These are phyloP conservation scores for Phyllostachys edulis DNA, from an alignment of 176 grass and related monocot genomes.

Conservation along the genomic window DNA sequence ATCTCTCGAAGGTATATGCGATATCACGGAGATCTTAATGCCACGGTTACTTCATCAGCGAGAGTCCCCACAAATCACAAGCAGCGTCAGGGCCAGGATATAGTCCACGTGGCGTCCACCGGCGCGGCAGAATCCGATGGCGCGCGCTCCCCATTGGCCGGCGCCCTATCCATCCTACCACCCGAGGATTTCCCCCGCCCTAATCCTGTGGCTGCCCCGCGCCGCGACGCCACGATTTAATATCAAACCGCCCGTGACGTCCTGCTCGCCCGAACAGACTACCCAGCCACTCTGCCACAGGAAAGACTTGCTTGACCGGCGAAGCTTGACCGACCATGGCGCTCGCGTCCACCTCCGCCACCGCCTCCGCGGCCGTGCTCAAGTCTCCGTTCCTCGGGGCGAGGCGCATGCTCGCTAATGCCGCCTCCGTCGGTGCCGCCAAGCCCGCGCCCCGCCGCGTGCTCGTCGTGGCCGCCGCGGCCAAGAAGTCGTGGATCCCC, in stretches of 20 bases:
- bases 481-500: slow-evolving; percentile 93
- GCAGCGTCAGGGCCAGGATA: background rate
- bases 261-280: slow-evolving; percentile 17
- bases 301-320: background rate
- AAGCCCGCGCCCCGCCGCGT: slow-evolving; percentile 38
- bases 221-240: slow-evolving; percentile 38
- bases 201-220: slow-evolving; percentile 52
- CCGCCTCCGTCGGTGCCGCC: slow-evolving; percentile 20
- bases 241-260: slow-evolving; percentile 33
- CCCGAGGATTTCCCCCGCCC: slow-evolving; percentile 47
- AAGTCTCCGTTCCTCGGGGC: slow-evolving; percentile 67
- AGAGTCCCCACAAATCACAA: slow-evolving; percentile 10
- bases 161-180: slow-evolving; percentile 70
- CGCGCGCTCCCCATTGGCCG: slow-evolving; percentile 68
- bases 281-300: background rate
- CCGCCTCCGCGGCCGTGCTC: slow-evolving; percentile 63
- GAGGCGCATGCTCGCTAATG: slow-evolving; percentile 56
- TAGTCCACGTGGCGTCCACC: slow-evolving; percentile 59
- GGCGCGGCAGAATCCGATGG: slow-evolving; percentile 48
- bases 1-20: too few relatives aligned
- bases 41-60: too few relatives aligned
- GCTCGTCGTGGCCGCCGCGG: slow-evolving; percentile 49
- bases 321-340: slow-evolving; percentile 37
- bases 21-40: too few relatives aligned
- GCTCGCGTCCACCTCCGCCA: slow-evolving; percentile 79